Base-by-base conservation (phyloP, 2,329 filamentous ascomycete genomes). In the Colletotrichum neosansevieriae region DNA sequence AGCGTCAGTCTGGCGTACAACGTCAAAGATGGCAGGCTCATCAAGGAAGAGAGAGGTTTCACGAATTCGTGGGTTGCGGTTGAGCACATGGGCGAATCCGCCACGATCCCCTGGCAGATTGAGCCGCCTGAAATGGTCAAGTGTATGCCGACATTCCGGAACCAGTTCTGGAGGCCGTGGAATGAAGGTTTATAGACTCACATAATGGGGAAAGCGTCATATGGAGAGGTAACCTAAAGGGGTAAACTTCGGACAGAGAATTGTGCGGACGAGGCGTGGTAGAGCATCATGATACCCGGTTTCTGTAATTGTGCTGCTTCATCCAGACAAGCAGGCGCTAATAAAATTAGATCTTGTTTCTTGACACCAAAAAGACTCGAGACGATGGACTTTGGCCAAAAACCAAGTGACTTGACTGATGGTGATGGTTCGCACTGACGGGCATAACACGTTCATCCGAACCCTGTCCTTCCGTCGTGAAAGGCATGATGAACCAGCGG, bases 1-100 rank as follows among this genome's bases (percentile, higher is more conserved):
- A 81, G 79, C 3, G 82, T 89, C 3, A 88, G 86, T 70, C 74
- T 89, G 2, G 86, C 84, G 64, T 89, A 89, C 72, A 80, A 81
- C 2, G 77, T 86, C 68, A 79, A 83, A 2, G 77, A 76, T 3
- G 83, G 79, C 1, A 75, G 72, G 53, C 74, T 74, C 60, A 82
- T 87, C 44, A 89, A 89, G 74, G 72, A 77, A 12, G 69, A 79
- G 4, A 86, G 86, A 72, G 86, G 87, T 0, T 87, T 83, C 73
- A 79, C 81, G 1, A 70, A 58, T 24, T 56, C 62, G 6, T 67
- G 45, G 69, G 60, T 53, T 24, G 58, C 36, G 9, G 49, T 32
- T n/a, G 65, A 68, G 17, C 54, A 70, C 11, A 74, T 76, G 4
- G 71, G 71, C 7, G 72, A 67, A 21, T 73, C 72, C 24, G 71